Base-by-base conservation (phyloP, 148 eudicot genomes). In the Vaccinium myrtillus region DNA sequence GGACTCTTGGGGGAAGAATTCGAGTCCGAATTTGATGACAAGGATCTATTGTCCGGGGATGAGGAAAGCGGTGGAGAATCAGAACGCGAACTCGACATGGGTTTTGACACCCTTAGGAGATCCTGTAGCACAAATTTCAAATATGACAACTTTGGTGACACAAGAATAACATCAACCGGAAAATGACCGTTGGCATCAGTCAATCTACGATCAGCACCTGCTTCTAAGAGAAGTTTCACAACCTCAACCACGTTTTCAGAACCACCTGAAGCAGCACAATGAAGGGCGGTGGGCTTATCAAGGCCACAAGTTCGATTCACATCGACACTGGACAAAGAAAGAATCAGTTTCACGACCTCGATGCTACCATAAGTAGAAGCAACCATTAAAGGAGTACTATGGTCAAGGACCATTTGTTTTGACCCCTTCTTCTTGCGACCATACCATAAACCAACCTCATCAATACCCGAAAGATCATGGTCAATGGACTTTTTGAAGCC, bases 211-310 rank as follows among this genome's bases (percentile, higher is more conserved):
- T 94, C 93, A 12, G 98, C 96, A 46, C 98, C 98, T 1, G 93
- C 92, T 49, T 79, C 86, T 50, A 94, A 85, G 46, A 94, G 94
- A 83, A 93, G 76, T 82, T 89, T 92, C 74, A 91, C 94, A 39
- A 84, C 90, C 21, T 91, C 93, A 70, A 90, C 84, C 0, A 90
- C 90, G 55, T 91, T 87, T 12, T 79, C 50, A n/a, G 98, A 93
- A 63, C 94, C 98, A 86, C 98, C 91, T 2, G 98, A 93, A 6
- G 94, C 94, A 59, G 98, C 96, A 77, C 96, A 94, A 76, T 94
- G 96, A 81, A 94, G 95, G 48, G 98, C 94, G 32, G 96, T 94
- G 84, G 70, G 86, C 53, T 91, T 90, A 59, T 94, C 94, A 36
- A 80, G 78, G 18, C 93, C 96, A 81, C 93, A 91, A 36, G 84